Evolutionary conservation across 202 grass and related monocot species (phyloP).

Genomic region (Zizania palustris): DNA sequence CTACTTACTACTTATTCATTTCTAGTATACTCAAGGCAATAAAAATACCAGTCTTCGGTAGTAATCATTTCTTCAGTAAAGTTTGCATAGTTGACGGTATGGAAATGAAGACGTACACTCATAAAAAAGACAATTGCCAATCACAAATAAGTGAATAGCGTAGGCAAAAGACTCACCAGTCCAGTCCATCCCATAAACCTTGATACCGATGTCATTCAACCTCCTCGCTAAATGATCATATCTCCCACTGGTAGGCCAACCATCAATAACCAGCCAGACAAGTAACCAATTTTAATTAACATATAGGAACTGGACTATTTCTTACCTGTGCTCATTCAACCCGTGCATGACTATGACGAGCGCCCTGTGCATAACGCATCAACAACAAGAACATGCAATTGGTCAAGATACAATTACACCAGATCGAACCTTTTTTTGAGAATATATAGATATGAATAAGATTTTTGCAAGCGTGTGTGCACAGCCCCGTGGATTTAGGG

Average conservation of each 20-base stretch:
- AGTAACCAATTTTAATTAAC: not conserved
- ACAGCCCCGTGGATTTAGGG: not conserved
- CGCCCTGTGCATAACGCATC: constrained; percentile 66
- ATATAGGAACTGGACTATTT: not conserved
- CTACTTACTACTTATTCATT: not conserved
- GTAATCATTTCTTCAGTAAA: not conserved
- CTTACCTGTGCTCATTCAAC: constrained; percentile 94
- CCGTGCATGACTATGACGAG: constrained; percentile 85
- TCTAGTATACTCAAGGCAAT: not conserved
- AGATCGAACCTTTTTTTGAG: not conserved
- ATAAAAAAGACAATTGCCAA: not conserved
- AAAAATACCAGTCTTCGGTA: not conserved
- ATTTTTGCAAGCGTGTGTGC: not conserved
- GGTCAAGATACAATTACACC: constrained; percentile 10
- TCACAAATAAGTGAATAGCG: not conserved
- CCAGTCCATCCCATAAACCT: constrained; percentile 97
- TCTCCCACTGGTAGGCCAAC: constrained; percentile 64
- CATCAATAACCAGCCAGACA: not conserved
- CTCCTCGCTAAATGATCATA: constrained; percentile 80
- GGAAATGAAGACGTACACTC: not conserved
- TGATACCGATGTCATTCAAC: constrained; percentile 78
- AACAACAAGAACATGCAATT: constrained; percentile 20
- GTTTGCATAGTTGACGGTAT: not conserved
- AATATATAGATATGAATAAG: not conserved
- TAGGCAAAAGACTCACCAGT: constrained; percentile 57